Base-by-base conservation (phyloP, 352 stramenopile species). In the Globisporangium carolinianum region DNA sequence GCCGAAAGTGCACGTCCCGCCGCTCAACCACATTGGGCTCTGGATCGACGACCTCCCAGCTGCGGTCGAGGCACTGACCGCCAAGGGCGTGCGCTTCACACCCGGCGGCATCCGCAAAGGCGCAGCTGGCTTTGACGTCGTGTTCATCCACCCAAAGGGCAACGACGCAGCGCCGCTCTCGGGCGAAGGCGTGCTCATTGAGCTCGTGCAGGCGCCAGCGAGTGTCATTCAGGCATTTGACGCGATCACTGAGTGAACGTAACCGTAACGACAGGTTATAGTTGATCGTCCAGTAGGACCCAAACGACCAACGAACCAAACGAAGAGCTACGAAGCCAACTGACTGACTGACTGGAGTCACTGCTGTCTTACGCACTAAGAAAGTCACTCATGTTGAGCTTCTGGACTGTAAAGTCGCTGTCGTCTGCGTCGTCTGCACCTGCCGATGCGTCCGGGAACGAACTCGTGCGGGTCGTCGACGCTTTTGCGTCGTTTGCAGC, bases 111-210 rank as follows among this genome's bases (percentile, higher is more conserved):
- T 99, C 69, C 86, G 97, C 59, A 97, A 96, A 68, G 97, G 97
- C 52, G 97, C 97, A 6, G 76, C 91, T n/a, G 97, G 97, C 38
- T 96, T 98, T 64, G 84, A 99, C 66, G 94, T 99, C 37, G 94
- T 91, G 35, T 99, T 99, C 66, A 98, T 99, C 68, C 97, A 99
- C 77, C 97, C 97, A 10, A 98, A 98, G 68, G 95, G 94, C 57
- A 98, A 98, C 69, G 94, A 98, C 41, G 67, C 75, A 14, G 65
- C 75, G 54, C 95, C 95, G 15, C 83, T 98, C 50, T 94, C 86
- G 39, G 95, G 95, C 38, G 83, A 95, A 71, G 96, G 95, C 18
- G 95, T 98, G 58, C 83, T 99, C 58, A 98, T 99, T 69, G 96
- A 99, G 63, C 76, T 99, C 36, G 96, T 99, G 24, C 96, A 99